These are phyloP conservation scores for Beta vulgaris DNA, from an alignment of 148 eudicot genomes.

Conservation along the genomic window DNA sequence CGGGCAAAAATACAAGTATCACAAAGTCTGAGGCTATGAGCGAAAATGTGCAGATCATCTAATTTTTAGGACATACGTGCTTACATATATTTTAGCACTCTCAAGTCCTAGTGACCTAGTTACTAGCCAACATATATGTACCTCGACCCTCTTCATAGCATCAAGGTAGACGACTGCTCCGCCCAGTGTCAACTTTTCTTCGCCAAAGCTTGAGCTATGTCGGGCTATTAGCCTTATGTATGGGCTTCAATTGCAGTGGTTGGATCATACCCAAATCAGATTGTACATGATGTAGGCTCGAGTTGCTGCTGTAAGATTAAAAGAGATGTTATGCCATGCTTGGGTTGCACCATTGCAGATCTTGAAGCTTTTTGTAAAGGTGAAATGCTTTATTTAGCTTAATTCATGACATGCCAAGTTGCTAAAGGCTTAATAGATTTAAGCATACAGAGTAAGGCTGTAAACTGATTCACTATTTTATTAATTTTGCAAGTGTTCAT, in stretches of 20 bases:
- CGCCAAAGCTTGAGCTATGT: neutral
- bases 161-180: neutral
- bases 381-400: neutral
- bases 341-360: too few species aligned
- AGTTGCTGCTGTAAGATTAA: neutral
- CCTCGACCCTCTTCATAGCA: neutral
- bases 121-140: neutral
- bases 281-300: conserved; percentile 13
- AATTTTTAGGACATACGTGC: neutral
- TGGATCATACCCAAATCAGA: neutral
- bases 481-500: too few species aligned
- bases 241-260: neutral
- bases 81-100: neutral
- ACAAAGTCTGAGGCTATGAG: conserved; percentile 49
- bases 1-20: conserved; percentile 88
- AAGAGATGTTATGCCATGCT: neutral
- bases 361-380: neutral
- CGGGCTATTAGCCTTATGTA: neutral
- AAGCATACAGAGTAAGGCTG: too few species aligned
- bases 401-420: too few species aligned
- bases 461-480: too few species aligned
- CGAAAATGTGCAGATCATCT: neutral
- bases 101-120: neutral
- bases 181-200: neutral
- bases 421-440: too few species aligned